Conservation (phyloP, 495 filamentous ascomycete genomes). For the Pseudoneurospora amorphoporcata region DNA sequence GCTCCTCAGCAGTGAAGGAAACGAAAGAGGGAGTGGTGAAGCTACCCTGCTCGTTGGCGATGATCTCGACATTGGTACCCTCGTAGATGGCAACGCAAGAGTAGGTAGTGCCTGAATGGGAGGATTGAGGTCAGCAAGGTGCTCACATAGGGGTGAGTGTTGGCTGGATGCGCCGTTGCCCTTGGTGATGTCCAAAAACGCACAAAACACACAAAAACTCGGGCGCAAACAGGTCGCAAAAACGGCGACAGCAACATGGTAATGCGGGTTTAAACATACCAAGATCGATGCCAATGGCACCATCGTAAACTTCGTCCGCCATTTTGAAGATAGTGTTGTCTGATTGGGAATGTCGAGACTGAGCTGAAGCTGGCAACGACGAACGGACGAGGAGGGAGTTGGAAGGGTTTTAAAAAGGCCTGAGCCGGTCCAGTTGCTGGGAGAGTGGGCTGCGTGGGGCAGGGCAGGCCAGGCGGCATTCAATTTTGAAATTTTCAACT, state of each 20-base stretch:
- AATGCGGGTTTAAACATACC: constrained; percentile 45
- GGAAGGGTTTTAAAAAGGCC: background rate
- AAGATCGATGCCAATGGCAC: constrained; percentile 99
- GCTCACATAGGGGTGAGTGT: background rate
- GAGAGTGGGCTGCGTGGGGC: constrained; percentile 22
- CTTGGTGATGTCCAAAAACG: background rate
- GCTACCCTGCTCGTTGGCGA: constrained; percentile 99
- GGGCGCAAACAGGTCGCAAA: background rate
- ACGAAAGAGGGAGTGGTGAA: constrained; percentile 98
- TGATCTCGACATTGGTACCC: constrained; percentile 98
- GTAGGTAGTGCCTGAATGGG: constrained; percentile 78
- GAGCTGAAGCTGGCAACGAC: constrained; percentile 18
- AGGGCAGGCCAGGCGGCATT: constrained; percentile 12
- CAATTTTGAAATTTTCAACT: constrained; percentile 24
- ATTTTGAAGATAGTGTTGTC: constrained; percentile 28
- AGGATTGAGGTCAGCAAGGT: constrained; percentile 5
- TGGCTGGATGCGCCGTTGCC: constrained; percentile 5
- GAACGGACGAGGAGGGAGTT: constrained; percentile 9
- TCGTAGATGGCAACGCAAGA: constrained; percentile 99
- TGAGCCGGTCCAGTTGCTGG: background rate
- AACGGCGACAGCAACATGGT: background rate
- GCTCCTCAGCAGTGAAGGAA: constrained; percentile 96
- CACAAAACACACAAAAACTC: background rate
- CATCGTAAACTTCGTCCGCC: constrained; percentile 96
- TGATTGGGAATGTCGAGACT: constrained; percentile 9